These are phyloP conservation scores for Plasmodium knowlesi DNA, from an alignment of 169 alveolate genomes.

Conservation along the genomic window DNA sequence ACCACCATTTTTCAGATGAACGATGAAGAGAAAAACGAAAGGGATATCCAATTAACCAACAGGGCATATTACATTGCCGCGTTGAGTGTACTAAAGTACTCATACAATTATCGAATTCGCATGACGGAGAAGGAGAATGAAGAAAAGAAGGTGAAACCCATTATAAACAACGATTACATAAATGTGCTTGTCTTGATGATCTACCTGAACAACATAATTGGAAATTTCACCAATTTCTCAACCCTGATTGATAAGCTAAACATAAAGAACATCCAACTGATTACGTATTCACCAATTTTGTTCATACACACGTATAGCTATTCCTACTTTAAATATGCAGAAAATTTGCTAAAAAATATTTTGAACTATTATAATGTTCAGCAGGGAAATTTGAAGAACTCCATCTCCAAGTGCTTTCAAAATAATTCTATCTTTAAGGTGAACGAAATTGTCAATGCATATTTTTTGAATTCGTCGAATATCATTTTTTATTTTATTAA, in stretches of 20 bases:
- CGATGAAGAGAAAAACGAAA: background rate
- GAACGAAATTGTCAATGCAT: slow-evolving; percentile 58
- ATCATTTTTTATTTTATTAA: slow-evolving; percentile 40
- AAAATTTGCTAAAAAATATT: slow-evolving; percentile 9
- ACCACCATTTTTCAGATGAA: background rate
- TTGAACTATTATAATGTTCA: slow-evolving; percentile 51
- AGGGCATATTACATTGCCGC: slow-evolving; percentile 29
- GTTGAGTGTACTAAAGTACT: slow-evolving; percentile 36
- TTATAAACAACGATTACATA: slow-evolving; percentile 45
- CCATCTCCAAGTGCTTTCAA: slow-evolving; percentile 50
- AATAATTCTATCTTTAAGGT: slow-evolving; percentile 52
- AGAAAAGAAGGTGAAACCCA: slow-evolving; percentile 28
- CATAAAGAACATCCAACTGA: slow-evolving; percentile 58
- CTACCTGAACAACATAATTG: slow-evolving; percentile 35
- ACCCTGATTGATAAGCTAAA: slow-evolving; percentile 23
- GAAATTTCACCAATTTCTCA: slow-evolving; percentile 34
- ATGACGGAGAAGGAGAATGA: slow-evolving; percentile 38
- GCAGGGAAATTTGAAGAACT: slow-evolving; percentile 31
- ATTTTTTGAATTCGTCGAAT: slow-evolving; percentile 49
- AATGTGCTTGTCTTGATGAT: slow-evolving; percentile 37
- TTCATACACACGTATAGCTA: slow-evolving; percentile 35
- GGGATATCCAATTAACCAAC: background rate
- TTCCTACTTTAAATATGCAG: slow-evolving; percentile 32
- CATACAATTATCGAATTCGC: slow-evolving; percentile 7
- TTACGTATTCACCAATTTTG: slow-evolving; percentile 45